phyloP scores from a whole-genome alignment of 192 early-diverging fungal genomes.

The Podila horticola region DNA sequence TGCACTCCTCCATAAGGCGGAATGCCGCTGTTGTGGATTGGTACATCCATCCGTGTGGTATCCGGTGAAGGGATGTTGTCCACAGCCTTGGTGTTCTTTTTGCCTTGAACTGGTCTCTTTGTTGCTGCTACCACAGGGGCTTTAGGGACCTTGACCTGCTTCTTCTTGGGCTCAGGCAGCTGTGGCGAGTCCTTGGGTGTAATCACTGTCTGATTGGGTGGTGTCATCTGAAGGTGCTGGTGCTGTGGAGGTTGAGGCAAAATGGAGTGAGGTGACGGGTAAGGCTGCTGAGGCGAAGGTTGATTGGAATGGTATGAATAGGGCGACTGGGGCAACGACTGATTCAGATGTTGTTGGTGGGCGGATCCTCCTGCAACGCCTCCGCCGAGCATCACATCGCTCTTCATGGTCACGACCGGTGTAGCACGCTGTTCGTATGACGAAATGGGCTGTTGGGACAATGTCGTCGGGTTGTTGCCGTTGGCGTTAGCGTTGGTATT shows the following conservation, averaged over 20 bases:
- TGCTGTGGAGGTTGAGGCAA: slow-evolving; percentile 34
- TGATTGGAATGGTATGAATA: slow-evolving; percentile 44
- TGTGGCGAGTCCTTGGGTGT: slow-evolving; percentile 50
- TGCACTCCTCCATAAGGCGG: slow-evolving; percentile 28
- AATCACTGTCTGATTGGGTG: slow-evolving; percentile 37
- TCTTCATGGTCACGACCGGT: slow-evolving; percentile 28
- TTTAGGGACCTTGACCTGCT: slow-evolving; percentile 34
- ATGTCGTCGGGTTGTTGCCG: slow-evolving; percentile 29
- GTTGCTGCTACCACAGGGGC: slow-evolving; percentile 18
- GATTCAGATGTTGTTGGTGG: slow-evolving; percentile 17
- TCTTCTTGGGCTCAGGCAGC: slow-evolving; percentile 43
- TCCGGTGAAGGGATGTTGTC: slow-evolving; percentile 42
- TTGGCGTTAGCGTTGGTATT: background rate
- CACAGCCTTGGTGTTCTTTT: slow-evolving; percentile 24
- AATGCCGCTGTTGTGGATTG: slow-evolving; percentile 13
- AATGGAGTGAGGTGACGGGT: slow-evolving; percentile 48
- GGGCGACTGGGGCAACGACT: slow-evolving; percentile 35
- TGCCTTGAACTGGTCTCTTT: slow-evolving; percentile 33
- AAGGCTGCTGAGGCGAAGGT: slow-evolving; percentile 45
- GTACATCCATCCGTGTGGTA: slow-evolving; percentile 13
- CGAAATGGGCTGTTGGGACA: slow-evolving; percentile 38
- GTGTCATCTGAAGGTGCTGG: slow-evolving; percentile 41
- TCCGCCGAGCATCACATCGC: slow-evolving; percentile 40
- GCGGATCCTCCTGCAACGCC: background rate
- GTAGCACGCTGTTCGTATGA: slow-evolving; percentile 37